Evolutionary conservation across 2,329 filamentous ascomycete species (phyloP).

Genomic region (Diaporthe citriasiana): DNA sequence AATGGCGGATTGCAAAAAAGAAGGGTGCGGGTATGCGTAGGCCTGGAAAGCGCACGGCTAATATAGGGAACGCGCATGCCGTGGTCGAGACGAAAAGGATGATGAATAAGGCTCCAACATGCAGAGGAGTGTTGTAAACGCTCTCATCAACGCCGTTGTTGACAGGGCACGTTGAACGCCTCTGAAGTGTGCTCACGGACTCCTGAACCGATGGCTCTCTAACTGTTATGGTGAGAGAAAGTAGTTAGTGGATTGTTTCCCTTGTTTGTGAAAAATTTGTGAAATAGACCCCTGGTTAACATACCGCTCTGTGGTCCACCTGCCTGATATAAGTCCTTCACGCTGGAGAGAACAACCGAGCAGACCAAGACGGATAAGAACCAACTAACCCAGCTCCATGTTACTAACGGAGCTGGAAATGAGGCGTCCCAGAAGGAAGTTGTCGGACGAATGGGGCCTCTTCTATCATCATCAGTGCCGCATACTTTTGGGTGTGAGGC

Average conservation of each 20-base stretch:
- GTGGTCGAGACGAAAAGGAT: constrained; percentile 13
- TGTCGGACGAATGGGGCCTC: too few species aligned
- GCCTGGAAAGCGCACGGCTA: neutral
- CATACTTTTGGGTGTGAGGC: neutral
- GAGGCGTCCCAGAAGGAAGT: neutral
- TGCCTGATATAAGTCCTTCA: neutral
- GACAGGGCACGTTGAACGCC: constrained; percentile 8
- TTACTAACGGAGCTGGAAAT: too few species aligned
- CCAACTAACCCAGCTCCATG: constrained; percentile 1
- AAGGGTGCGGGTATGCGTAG: neutral
- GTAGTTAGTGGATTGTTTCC: neutral
- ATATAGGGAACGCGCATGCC: constrained; percentile 15
- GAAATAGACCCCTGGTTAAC: neutral
- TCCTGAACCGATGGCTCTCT: neutral
- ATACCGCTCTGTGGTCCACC: neutral
- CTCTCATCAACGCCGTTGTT: constrained; percentile 6
- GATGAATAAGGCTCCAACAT: constrained; percentile 17
- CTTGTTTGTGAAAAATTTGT: neutral
- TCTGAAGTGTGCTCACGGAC: neutral
- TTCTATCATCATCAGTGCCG: neutral
- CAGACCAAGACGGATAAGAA: neutral
- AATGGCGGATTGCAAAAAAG: constrained; percentile 18
- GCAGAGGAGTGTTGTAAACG: constrained; percentile 3
- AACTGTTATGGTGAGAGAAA: neutral
- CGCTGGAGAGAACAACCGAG: neutral